A percentile compares a stretch with the other conserved stretches of the same genome.
Evolutionary conservation across 1,284 basidiomycete species (phyloP).

Genomic region (Pseudomicrostroma phylloplanum): DNA sequence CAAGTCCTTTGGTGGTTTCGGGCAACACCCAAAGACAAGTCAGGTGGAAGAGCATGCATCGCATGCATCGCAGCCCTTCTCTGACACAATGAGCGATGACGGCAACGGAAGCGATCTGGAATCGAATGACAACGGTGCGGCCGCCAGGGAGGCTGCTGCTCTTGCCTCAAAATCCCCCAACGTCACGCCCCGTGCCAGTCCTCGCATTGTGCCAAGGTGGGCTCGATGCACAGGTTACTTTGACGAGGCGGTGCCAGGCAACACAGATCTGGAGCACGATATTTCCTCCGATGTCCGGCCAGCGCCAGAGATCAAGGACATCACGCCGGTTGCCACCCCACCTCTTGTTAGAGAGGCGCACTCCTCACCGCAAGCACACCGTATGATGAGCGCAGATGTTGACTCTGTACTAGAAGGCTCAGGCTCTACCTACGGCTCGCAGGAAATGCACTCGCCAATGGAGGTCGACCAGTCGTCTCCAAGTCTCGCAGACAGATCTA

Average conservation of each 20-base stretch:
- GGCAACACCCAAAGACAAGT: constrained; percentile 19
- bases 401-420: no score
- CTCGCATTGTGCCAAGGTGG: constrained; percentile 21
- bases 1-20: constrained; percentile 35
- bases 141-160: constrained; percentile 12
- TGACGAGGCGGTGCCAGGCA: constrained; percentile 2
- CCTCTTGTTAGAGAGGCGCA: no score
- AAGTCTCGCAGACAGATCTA: no score
- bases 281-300: no score
- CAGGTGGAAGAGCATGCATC: not conserved
- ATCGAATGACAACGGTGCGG: constrained; percentile 7
- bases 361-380: no score
- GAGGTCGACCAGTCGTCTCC: no score
- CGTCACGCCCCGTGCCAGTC: constrained; percentile 38
- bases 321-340: no score
- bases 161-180: constrained; percentile 26
- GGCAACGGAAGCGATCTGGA: constrained; percentile 10
- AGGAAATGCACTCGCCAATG: no score
- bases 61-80: not conserved
- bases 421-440: no score
- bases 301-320: no score
- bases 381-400: no score
- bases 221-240: constrained; percentile 23
- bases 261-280: not conserved
- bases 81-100: not conserved